Percentiles rank a stretch among this genome's conserved stretches.
These are phyloP conservation scores for Capillidium heterosporum DNA, from an alignment of 371 early-diverging fungal genomes.

Conservation along the genomic window DNA sequence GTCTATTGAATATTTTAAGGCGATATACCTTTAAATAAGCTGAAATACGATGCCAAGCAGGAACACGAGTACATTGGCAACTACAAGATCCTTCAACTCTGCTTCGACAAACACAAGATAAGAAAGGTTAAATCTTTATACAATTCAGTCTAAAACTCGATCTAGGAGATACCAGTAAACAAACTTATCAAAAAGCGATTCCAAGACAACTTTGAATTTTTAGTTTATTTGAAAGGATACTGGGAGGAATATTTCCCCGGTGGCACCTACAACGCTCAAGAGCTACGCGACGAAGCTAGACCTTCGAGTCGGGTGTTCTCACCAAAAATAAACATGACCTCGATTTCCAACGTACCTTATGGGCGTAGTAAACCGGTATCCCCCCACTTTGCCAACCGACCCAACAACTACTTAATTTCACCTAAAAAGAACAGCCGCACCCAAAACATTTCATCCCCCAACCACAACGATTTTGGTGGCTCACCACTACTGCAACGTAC, in stretches of 20 bases:
- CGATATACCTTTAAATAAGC: constrained; percentile 41
- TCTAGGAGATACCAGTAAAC: constrained; percentile 60
- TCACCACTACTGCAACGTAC: constrained; percentile 2
- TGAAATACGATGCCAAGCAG: constrained; percentile 59
- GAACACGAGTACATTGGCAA: constrained; percentile 67
- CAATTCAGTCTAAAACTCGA: neutral
- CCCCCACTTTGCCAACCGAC: neutral
- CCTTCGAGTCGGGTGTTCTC: constrained; percentile 2
- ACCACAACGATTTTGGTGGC: neutral
- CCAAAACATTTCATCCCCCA: neutral
- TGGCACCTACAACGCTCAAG: constrained; percentile 63
- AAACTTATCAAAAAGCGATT: constrained; percentile 76
- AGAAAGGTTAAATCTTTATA: constrained; percentile 17
- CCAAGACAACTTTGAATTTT: constrained; percentile 91
- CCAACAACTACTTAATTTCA: neutral
- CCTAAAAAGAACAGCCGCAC: no score
- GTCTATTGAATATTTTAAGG: constrained; percentile 13
- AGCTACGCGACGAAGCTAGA: constrained; percentile 33
- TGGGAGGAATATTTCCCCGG: constrained; percentile 76
- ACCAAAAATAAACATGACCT: neutral
- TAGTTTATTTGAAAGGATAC: constrained; percentile 80
- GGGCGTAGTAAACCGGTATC: neutral
- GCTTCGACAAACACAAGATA: constrained; percentile 39
- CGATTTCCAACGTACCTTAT: neutral
- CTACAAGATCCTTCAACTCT: constrained; percentile 56